A percentile compares a stretch with the other conserved stretches of the same genome.
These are phyloP conservation scores for Aspergillus novoparasiticus DNA, from an alignment of 2,329 filamentous ascomycete species.

Conservation along the genomic window DNA sequence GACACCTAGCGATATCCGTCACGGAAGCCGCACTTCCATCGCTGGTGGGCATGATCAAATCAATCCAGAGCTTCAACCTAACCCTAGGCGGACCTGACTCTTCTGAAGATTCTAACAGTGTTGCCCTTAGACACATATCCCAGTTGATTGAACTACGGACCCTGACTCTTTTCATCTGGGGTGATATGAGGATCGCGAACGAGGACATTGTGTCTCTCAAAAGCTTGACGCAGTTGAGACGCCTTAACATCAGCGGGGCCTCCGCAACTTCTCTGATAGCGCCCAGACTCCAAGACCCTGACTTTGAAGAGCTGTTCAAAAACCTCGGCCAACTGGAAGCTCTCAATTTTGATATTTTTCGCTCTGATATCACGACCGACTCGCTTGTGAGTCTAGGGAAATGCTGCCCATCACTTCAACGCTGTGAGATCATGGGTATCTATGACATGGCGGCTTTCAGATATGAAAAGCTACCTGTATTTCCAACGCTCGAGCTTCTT, in stretches of 20 bases:
- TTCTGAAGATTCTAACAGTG: neutral
- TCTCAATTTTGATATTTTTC: neutral
- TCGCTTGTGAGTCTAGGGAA: neutral
- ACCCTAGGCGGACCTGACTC: neutral
- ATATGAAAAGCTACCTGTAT: neutral
- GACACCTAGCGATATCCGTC: neutral
- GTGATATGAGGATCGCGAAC: neutral
- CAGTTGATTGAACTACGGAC: neutral
- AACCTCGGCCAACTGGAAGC: neutral
- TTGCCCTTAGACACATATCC: neutral
- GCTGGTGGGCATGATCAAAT: neutral
- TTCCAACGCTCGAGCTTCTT: neutral
- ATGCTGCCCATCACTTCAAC: neutral
- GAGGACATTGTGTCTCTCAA: neutral
- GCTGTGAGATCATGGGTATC: neutral
- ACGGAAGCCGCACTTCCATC: neutral
- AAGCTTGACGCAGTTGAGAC: neutral
- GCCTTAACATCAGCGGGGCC: neutral
- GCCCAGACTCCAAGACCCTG: neutral
- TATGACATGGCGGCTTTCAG: neutral
- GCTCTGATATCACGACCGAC: neutral
- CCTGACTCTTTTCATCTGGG: neutral
- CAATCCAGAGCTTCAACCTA: neutral
- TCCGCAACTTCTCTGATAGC: neutral
- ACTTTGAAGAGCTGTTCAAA: neutral